Evolutionary conservation across 169 alveolate species (phyloP), one percentile per base, ranked within the genome.

Genomic region (Eimeria necatrix): DNA sequence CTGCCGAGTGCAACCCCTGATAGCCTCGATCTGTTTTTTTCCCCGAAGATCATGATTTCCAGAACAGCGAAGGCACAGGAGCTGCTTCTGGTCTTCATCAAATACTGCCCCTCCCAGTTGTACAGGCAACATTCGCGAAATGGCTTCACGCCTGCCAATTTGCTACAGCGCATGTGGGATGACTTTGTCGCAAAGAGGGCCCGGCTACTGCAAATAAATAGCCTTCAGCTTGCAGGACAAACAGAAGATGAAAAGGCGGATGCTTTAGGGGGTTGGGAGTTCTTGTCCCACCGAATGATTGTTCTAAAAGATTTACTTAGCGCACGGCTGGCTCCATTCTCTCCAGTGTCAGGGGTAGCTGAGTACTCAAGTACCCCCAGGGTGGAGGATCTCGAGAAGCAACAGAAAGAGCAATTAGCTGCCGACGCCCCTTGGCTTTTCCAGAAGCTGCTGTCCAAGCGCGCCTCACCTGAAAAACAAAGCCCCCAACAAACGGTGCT

Each of bases 81-180:
- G 74, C 51, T 64, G 20, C 88, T 64, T 41, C 89, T 59, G 46
- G 1, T 85, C 41, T 89, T 94, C 53, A 20, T 84, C 46, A 26
- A 24, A 16, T 48, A 70, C 93, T 85, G 94, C 59, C 24, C 61
- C 59, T 71, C 20, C 46, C 6, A 26, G 26, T 18, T 22, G 41
- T 73, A 41, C 56, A 53, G 52, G 12, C 84, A 93, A 16, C 86
- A 73, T 41, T 32, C 80, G 14, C 53, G 59, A 9, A 86, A 32
- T 26, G 96, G 96, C 53, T 70, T 52, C 91, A n/a, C 96, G 6
- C 53, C 96, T 8, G 71, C 83, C n/a, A 81, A 94, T 64, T 76
- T 94, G 59, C 90, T 94, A n/a, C n/a, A 51, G 7, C 71, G 61
- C n/a, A 59, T 64, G 52, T 94, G 96, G 96, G 91, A 94, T 48